phyloP scores from a whole-genome alignment of 441 rosid species.

The Daphne laureola region DNA sequence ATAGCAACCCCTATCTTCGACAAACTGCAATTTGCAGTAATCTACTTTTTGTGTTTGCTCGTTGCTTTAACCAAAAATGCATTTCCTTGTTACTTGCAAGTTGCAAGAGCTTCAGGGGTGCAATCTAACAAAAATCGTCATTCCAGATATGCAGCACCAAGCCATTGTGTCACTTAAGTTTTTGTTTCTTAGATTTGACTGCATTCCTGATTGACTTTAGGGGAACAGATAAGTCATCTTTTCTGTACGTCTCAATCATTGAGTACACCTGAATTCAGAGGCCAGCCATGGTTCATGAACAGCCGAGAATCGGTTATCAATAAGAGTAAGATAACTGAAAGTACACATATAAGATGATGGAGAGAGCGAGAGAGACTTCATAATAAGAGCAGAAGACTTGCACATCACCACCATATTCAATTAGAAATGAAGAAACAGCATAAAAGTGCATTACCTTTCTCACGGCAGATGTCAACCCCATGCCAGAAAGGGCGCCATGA shows the following conservation, averaged over 20 bases:
- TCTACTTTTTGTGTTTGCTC: too few species aligned
- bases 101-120: too few species aligned
- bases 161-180: too few species aligned
- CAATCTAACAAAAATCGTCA: too few species aligned
- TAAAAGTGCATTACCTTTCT: conserved; percentile 48
- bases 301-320: not conserved
- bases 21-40: too few species aligned
- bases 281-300: conserved; percentile 8
- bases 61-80: too few species aligned
- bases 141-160: too few species aligned
- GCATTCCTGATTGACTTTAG: too few species aligned
- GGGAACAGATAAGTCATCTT: conserved; percentile 11
- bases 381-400: not conserved
- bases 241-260: conserved; percentile 59
- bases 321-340: not conserved
- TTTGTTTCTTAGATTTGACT: too few species aligned
- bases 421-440: not conserved
- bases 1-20: too few species aligned
- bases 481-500: conserved; percentile 39
- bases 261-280: conserved; percentile 35
- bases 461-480: conserved; percentile 87
- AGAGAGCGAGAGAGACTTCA: not conserved
- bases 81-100: too few species aligned
- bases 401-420: not conserved
- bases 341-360: not conserved